A percentile compares a stretch with the other conserved stretches of the same genome.
Conservation (phyloP, 495 filamentous ascomycete species). For the Pyrenula aspistea region DNA sequence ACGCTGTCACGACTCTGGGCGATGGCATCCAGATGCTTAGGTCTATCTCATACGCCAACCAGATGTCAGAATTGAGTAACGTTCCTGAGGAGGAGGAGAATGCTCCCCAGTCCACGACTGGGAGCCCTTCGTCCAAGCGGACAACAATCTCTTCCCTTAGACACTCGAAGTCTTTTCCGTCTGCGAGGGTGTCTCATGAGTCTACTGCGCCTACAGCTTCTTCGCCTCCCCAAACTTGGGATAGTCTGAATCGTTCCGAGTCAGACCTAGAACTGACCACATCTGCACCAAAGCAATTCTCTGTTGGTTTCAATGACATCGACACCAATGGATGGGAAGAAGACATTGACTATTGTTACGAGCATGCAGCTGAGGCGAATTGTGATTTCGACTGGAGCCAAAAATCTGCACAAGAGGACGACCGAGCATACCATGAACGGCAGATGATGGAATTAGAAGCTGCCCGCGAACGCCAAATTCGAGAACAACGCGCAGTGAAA, state of each 20-base stretch:
- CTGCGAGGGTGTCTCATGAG: neutral
- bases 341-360: conserved; percentile 90
- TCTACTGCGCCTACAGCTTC: neutral
- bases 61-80: conserved; percentile 41
- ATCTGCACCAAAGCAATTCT: neutral
- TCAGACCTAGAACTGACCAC: neutral
- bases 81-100: conserved; percentile 63
- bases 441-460: neutral
- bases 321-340: conserved; percentile 56
- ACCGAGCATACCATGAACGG: neutral
- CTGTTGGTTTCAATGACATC: neutral
- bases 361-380: conserved; percentile 78
- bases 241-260: conserved; percentile 3
- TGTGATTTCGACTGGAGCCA: conserved; percentile 84
- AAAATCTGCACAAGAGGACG: conserved; percentile 18
- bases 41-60: conserved; percentile 27
- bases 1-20: conserved; percentile 34
- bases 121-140: neutral
- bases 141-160: conserved; percentile 5
- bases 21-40: conserved; percentile 33
- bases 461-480: neutral
- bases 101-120: neutral
- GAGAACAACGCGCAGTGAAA: neutral
- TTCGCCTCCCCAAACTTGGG: neutral
- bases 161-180: conserved; percentile 9